Percentiles rank a stretch among this genome's conserved stretches.
Conservation (phyloP, 129 eudicot genomes). For the Erigeron canadensis region DNA sequence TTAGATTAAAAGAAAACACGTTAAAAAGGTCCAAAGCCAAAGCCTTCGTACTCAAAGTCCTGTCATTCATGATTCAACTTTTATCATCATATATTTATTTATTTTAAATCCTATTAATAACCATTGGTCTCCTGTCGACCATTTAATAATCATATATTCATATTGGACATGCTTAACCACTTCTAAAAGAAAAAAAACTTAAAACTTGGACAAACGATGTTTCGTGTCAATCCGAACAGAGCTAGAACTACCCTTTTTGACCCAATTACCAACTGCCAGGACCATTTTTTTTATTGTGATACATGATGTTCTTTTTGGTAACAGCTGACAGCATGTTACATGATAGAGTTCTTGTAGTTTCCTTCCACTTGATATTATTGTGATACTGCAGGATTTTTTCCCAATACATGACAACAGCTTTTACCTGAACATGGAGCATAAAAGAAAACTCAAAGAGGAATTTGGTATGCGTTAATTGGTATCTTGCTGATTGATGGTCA, state of each 20-base stretch:
- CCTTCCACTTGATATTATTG: background rate
- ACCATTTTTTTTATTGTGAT: background rate
- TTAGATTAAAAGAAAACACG: too few relatives aligned
- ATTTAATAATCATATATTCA: background rate
- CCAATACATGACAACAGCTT: conserved; percentile 57
- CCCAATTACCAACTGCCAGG: background rate
- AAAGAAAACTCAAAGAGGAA: conserved; percentile 47
- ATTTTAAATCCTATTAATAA: too few relatives aligned
- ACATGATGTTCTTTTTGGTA: too few relatives aligned
- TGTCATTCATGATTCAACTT: too few relatives aligned
- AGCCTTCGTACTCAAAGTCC: too few relatives aligned
- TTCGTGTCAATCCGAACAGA: background rate
- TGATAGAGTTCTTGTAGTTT: background rate
- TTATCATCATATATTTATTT: too few relatives aligned
- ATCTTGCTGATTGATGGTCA: background rate
- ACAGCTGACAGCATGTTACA: too few relatives aligned
- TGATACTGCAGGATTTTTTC: conserved; percentile 33
- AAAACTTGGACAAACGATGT: too few relatives aligned
- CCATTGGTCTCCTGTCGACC: too few relatives aligned
- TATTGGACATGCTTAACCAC: background rate
- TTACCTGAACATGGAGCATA: conserved; percentile 47
- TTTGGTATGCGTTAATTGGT: conserved; percentile 37
- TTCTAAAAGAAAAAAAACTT: background rate
- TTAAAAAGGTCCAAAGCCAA: too few relatives aligned
- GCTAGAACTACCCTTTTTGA: background rate